Base-by-base conservation (phyloP, 495 filamentous ascomycete genomes). In the Bombardia bombarda region DNA sequence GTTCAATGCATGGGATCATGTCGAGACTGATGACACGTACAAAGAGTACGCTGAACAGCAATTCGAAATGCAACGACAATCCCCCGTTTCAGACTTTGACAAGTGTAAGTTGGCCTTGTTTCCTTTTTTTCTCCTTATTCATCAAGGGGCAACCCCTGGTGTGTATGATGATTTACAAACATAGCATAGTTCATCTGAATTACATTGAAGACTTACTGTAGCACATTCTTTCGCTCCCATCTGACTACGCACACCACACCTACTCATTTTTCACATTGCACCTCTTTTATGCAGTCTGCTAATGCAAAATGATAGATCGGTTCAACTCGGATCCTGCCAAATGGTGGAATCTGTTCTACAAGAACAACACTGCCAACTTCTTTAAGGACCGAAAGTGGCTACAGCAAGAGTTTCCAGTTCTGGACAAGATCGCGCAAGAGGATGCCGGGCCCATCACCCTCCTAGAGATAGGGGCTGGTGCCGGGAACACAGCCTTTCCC, bases 311-410 rank as follows among this genome's bases (percentile, higher is more conserved):
- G 16, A 42, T 41, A 78, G 74, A 63, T 36, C 82, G 86, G 40
- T 95, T 96, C 77, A 96, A 95, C 61, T 64, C 67, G 22, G 78
- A 92, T 44, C 92, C 92, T 4, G 87, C 82, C 8, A 94, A 86
- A 62, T 96, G 87, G 85, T 97, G 90, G 90, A 87, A 97, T 54
- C 69, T 80, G 32, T 98, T 98, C 68, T 98, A 98, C 68, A 83
- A 84, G 60, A 90, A 95, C 64, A 96, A 98, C 65, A 84, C 82
- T 5, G 73, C 78, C 41, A 95, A 96, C 59, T 98, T 98, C 69
- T 98, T 98, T 81, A 97, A 98, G 66, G 82, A 98, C 53, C 81
- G 92, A 37, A 96, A 96, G 60, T 98, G 92, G 92, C 66, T 98
- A 26, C 79, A 78, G 32, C 89, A 96, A 61, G 92, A 98, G 61